A percentile compares a stretch with the other conserved stretches of the same genome.
Conservation (phyloP, 345 rosid species). For the Tarenaya hassleriana region DNA sequence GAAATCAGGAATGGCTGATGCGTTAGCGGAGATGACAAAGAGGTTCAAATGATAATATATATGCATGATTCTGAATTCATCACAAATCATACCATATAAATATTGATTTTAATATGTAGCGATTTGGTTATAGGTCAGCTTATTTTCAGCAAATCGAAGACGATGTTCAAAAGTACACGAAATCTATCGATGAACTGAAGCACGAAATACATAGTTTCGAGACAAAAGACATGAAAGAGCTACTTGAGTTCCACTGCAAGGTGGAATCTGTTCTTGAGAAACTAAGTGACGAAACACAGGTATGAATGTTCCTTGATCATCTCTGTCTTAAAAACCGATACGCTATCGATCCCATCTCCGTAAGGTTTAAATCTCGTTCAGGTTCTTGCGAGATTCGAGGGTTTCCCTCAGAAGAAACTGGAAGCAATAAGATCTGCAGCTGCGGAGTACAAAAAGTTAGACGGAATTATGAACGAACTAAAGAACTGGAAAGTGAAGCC, state of each 20-base stretch:
- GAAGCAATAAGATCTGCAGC: constrained; percentile 53
- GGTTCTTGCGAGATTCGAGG: constrained; percentile 64
- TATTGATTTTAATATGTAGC: constrained; percentile 1
- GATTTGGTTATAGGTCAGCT: constrained; percentile 36
- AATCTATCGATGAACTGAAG: constrained; percentile 39
- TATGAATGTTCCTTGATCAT: constrained; percentile 9
- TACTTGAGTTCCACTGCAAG: constrained; percentile 45
- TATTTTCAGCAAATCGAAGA: constrained; percentile 67
- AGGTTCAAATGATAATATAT: constrained; percentile 35
- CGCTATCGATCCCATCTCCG: neutral
- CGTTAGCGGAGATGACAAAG: constrained; percentile 62
- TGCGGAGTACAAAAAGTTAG: constrained; percentile 43
- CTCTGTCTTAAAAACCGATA: neutral
- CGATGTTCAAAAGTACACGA: constrained; percentile 42
- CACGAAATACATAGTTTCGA: constrained; percentile 34
- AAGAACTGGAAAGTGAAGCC: constrained; percentile 50
- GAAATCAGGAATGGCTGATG: constrained; percentile 62
- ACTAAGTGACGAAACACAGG: constrained; percentile 61
- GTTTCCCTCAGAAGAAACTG: constrained; percentile 56
- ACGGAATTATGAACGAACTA: constrained; percentile 38
- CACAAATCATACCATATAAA: constrained; percentile 13
- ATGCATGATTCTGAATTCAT: neutral
- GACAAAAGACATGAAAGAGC: constrained; percentile 48
- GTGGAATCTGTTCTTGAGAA: constrained; percentile 48
- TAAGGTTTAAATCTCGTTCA: constrained; percentile 10